Evolutionary conservation across 768 basidiomycete genomes (phyloP).

Genomic region (Galerina sulciceps): DNA sequence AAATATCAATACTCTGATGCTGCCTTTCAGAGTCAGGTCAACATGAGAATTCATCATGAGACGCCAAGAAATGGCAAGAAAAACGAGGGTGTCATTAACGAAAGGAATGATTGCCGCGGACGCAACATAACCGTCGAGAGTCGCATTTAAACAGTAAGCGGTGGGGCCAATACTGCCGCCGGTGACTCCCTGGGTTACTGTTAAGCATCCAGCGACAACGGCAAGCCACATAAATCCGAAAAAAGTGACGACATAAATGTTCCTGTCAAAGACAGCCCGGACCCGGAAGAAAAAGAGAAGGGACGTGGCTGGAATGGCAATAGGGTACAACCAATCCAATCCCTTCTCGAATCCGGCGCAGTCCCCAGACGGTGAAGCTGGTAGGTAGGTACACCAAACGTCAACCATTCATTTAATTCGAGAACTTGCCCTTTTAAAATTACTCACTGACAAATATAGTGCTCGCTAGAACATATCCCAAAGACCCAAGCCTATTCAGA

Average conservation of each 20-base stretch:
- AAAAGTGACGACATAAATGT: conserved; percentile 20
- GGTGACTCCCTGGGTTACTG: conserved; percentile 25
- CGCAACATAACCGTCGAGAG: conserved; percentile 8
- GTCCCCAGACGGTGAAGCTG: conserved; percentile 15
- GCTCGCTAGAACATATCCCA: conserved; percentile 15
- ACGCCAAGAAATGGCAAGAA: conserved; percentile 36
- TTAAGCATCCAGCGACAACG: conserved; percentile 28
- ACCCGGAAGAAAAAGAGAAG: conserved; percentile 34
- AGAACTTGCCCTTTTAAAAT: too few species aligned
- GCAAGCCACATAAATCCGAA: conserved; percentile 35
- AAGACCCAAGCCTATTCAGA: conserved; percentile 8
- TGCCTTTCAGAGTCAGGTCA: conserved; percentile 7
- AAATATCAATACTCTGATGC: conserved; percentile 16
- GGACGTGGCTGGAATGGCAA: conserved; percentile 22
- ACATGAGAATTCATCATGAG: conserved; percentile 17
- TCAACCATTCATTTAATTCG: too few species aligned
- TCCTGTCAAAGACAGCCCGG: conserved; percentile 25
- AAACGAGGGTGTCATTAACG: conserved; percentile 36
- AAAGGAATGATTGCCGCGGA: conserved; percentile 23
- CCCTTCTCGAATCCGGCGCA: conserved; percentile 13
- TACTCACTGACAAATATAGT: conserved; percentile 20
- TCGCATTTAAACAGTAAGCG: conserved; percentile 25
- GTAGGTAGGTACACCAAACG: neutral
- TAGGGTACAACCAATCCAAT: conserved; percentile 22
- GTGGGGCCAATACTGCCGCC: conserved; percentile 26